Base-by-base conservation (phyloP, 768 basidiomycete genomes). In the Mycena vitilis region DNA sequence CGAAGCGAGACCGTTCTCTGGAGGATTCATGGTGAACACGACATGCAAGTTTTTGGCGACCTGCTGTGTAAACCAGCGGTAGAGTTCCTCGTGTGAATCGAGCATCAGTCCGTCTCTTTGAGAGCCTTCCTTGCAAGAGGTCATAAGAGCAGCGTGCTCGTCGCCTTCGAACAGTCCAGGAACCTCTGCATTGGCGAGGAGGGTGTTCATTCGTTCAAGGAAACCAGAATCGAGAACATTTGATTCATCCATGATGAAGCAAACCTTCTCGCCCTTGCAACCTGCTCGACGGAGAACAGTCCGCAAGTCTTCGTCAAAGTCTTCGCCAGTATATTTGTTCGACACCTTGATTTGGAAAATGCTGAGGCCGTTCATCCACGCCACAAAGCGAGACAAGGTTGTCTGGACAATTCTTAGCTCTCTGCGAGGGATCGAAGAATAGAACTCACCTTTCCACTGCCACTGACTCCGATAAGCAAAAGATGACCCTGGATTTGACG, bases 131-230 rank as follows among this genome's bases (percentile, higher is more conserved):
- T 98, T 98, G 83, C 98, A 99, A 1, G 98, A 96, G 6, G 98
- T 99, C 96, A 99, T 99, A 65, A 99, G 84, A 58, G 96, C 95
- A 22, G 97, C 91, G 77, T 98, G 92, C 77, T 99, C 98, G 74
- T 99, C 98, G n/a, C 98, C 98, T 80, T 99, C 98, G 77, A 99
- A 99, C n/a, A 99, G 86, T 79, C 98, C 98, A 0, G 98, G 98
- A n/a, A 99, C 96, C 79, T 99, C 98, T n/a, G 98, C 98, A 74
- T 99, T 99, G 47, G 98, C 98, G 18, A 99, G 87, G 16, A 99
- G 88, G 0, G 98, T 99, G 79, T 99, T 99, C 97, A 99, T 99
- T n/a, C 98, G 90, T 78, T 99, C 98, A 71, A 99, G 82, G 87
- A 99, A 99, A 53, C 98, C 98, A 15, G 98, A 97, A 78, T 99